Evolutionary conservation across 495 filamentous ascomycete genomes (phyloP), one percentile per base, ranked within the genome.

Genomic region (Penicilliopsis zonata): DNA sequence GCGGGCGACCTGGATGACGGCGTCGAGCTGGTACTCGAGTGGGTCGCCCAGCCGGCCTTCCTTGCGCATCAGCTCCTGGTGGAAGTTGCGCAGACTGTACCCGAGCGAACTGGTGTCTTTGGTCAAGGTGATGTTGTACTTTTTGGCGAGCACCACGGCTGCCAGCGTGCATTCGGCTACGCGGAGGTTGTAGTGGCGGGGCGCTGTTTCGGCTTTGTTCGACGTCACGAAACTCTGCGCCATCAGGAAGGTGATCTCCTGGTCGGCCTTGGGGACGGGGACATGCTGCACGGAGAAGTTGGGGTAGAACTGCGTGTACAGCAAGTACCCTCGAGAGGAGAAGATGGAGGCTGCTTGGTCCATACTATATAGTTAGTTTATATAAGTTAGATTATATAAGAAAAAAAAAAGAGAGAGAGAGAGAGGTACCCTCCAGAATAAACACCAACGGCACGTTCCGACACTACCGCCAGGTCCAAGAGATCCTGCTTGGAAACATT

Each of bases 301-400:
- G 2, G 92, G 90, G 33, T 72, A 76, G 65, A 98, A 96, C 27
- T 78, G 82, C 34, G 94, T 88, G 50, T 90, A 86, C 21, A 94
- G 71, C 15, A 90, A 84, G 34, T 76, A 86, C 34, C 84, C 90
- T 31, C 76, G 72, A 44, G 80, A 63, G 2, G 84, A 83, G 55
- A 98, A 90, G 38, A 98, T 87, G 3, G 86, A 94, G 16, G 90
- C 90, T n/a, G 86, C 80, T 59, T 98, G 92, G 53, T 98, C 90
- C 90, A 98, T 96, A 15, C 59, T 63, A 13, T n/a, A n/a, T n/a
- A n/a, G n/a, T n/a, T n/a, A n/a, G n/a, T n/a, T n/a, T n/a, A n/a
- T n/a, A n/a, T n/a, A n/a, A n/a, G n/a, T n/a, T 32, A 4, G 30
- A 4, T 23, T 16, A 33, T 25, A 35, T 26, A n/a, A 24, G 12